Conservation (phyloP, 768 basidiomycete genomes). For the Austroboletus eburneus region DNA sequence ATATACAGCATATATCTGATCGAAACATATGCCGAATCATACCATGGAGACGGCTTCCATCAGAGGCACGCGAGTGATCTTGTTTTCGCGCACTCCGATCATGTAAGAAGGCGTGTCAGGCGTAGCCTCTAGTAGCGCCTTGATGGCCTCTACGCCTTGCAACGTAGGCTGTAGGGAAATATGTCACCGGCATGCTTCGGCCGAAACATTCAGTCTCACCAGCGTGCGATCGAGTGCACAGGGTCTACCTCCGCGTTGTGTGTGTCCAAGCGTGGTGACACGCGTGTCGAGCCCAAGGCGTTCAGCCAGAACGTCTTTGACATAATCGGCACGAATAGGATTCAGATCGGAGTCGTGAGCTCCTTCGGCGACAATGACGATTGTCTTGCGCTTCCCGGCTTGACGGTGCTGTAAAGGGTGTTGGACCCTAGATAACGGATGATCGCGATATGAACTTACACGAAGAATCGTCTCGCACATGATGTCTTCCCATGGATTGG, state of each 20-base stretch:
- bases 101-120: constrained; percentile 94
- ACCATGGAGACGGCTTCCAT: constrained; percentile 93
- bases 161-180: constrained; percentile 72
- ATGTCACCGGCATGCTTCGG: constrained; percentile 4
- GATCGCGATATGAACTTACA: constrained; percentile 43
- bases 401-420: constrained; percentile 65
- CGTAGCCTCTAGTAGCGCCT: constrained; percentile 78
- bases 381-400: constrained; percentile 94
- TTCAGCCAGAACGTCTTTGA: constrained; percentile 85
- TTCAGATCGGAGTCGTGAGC: constrained; percentile 84
- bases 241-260: constrained; percentile 90
- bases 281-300: constrained; percentile 90
- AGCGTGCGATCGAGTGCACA: constrained; percentile 91
- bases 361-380: constrained; percentile 97
- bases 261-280: constrained; percentile 96
- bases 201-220: constrained; percentile 42
- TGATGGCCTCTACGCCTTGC: constrained; percentile 93
- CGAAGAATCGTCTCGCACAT: constrained; percentile 84
- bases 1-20: constrained; percentile 4
- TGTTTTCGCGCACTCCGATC: constrained; percentile 95
- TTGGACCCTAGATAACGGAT: neutral
- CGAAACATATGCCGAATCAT: constrained; percentile 1
- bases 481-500: constrained; percentile 81
- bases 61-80: constrained; percentile 86
- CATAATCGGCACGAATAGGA: constrained; percentile 87